Base-by-base conservation (phyloP, 768 basidiomycete species). In the Suillus tomentosus region DNA sequence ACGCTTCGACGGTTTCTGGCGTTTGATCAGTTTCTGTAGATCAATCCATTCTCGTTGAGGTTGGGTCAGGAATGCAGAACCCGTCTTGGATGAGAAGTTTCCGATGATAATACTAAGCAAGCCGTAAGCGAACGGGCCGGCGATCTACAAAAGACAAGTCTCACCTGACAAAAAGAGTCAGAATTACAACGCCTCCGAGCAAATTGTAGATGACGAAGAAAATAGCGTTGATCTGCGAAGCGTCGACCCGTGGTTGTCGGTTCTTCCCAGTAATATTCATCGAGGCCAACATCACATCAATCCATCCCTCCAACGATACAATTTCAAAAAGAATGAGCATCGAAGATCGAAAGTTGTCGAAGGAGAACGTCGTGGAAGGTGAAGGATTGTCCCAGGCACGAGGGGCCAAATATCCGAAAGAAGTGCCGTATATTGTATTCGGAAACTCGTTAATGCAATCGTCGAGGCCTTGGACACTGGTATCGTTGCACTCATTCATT, bases 11-110 rank as follows among this genome's bases (percentile, higher is more conserved):
- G 96, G 95, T 27, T 85, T 83, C 71, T 97, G 94, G 24, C 94
- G 88, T 62, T 82, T 89, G 74, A 99, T 89, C 56, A 96, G 81
- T 72, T 94, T 95, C 67, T 94, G 87, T 24, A 99, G 77, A 75
- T 97, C 95, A 63, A 95, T 92, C 96, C 96, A 99, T 74, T 95
- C 94, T 62, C 91, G 81, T 69, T 98, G 96, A 17, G 94, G 83
- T 62, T 88, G 83, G 0, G 95, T 97, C 39, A 96, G 77, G 55
- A 95, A 85, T 1, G 95, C 95, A 5, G 87, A 85, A 17, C 96
- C 96, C 3, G 94, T 95, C 66, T 90, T 88, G 2, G 87, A 85
- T 57, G 88, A 89, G 78, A 97, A 97, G 75, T 96, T 96, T 54
- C 89, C 90, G 72, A 98, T 97, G 77, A 98, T 97, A 75, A 99